Evolutionary conservation across 495 filamentous ascomycete species (phyloP), one percentile per base, ranked within the genome.

Genomic region (Pseudevernia furfuracea): DNA sequence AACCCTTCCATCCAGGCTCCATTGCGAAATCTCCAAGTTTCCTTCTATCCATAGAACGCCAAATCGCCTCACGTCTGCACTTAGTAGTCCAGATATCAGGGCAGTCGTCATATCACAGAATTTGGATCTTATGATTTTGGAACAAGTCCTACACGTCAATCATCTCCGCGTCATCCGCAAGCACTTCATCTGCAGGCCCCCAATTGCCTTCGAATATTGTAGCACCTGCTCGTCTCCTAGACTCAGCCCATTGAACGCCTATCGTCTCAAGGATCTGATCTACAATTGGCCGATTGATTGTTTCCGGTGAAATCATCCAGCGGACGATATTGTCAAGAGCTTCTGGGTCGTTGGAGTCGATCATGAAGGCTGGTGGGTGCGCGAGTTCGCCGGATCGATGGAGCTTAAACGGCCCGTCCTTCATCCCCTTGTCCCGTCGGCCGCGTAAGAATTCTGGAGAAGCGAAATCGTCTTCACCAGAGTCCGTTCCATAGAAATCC

Each of bases 141-240:
- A 59, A 66, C 21, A 41, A 23, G 39, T 49, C 39, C 41, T 52
- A 84, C 73, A 86, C 85, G 73, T 90, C 87, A 71, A 87, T 84
- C 86, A 89, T 89, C 72, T 89, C 86, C 56, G 84, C 80, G 75
- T 88, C 86, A 71, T 84, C 83, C n/a, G 78, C 79, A 66, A 90
- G 76, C 36, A 89, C 79, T 63, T 88, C 82, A 66, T 90, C 87
- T 15, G 84, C 84, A 46, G 92, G 94, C 2, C 94, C 94, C 90
- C 91, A 98, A 72, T 90, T 92, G 68, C 94, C 95, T 77, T 98
- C 94, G 66, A 87, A 97, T 59, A 97, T 85, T 14, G 89, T 95
- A 30, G 95, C 95, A 36, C 90, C 89, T 32, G 91, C 89, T 55
- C 86, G 85, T 41, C 90, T 86, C 65, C 91, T 85, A 56, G 73